These are phyloP conservation scores for Sporothrix pseudoabietina DNA, from an alignment of 2,329 filamentous ascomycete genomes.

Conservation along the genomic window DNA sequence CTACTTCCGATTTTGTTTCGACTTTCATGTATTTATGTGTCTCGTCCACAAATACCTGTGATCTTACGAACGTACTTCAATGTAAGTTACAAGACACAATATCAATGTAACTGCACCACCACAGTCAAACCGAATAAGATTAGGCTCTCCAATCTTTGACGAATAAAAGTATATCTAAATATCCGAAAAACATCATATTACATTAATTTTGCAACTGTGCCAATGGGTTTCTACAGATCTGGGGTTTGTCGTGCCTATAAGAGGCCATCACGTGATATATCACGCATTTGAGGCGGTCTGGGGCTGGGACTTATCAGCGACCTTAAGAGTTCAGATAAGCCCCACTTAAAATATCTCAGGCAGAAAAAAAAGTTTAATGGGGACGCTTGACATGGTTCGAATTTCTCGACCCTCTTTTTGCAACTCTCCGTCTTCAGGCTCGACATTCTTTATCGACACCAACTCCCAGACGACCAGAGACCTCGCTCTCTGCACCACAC, in stretches of 20 bases:
- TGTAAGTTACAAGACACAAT: too few relatives aligned
- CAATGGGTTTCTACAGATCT: too few relatives aligned
- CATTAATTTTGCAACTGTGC: too few relatives aligned
- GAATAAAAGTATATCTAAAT: too few relatives aligned
- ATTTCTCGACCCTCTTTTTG: background rate
- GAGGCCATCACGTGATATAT: background rate
- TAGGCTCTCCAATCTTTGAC: too few relatives aligned
- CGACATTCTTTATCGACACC: slow-evolving; percentile 18
- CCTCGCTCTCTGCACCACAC: slow-evolving; percentile 11
- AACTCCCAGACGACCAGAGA: background rate
- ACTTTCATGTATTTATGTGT: background rate
- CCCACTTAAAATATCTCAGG: slow-evolving; percentile 30
- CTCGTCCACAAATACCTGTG: too few relatives aligned
- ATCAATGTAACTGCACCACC: too few relatives aligned
- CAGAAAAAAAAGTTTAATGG: slow-evolving; percentile 30
- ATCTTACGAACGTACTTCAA: too few relatives aligned
- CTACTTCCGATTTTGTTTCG: background rate
- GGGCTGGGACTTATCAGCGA: slow-evolving; percentile 24
- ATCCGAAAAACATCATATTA: too few relatives aligned
- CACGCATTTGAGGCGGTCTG: slow-evolving; percentile 2
- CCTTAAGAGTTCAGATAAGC: slow-evolving; percentile 13
- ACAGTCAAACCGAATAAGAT: too few relatives aligned
- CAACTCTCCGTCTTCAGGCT: background rate
- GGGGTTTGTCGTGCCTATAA: too few relatives aligned
- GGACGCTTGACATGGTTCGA: background rate